Base-by-base conservation (phyloP, 2,329 filamentous ascomycete species). In the Calonectria hongkongensis region DNA sequence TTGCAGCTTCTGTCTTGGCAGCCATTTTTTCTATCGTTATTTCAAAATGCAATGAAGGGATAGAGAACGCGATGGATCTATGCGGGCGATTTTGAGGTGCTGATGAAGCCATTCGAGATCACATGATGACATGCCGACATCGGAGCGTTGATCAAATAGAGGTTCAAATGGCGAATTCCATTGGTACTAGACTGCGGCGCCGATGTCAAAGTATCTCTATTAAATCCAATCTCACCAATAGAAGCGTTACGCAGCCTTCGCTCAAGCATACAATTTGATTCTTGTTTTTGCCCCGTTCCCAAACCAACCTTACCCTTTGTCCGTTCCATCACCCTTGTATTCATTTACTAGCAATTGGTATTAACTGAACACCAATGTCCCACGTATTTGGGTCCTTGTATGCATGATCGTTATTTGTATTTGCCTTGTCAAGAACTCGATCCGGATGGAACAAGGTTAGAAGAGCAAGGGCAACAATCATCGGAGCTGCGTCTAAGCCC, bases 111-210 rank as follows among this genome's bases (percentile, higher is more conserved):
- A 63, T 63, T 30, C n/a, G 10, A 12, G 21, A 63, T 28, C 58
- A 63, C 58, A 41, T 63, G 58, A 63, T 63, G 39, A 21, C 2
- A 21, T 33, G 21, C 16, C 58, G 58, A 63, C 41, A 63, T 63
- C 58, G 58, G 58, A 63, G 58, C 58, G 36, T 25, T 2, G n/a
- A 58, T 58, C n/a, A n/a, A 18, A 18, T 9, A 13, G 43, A 4
- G n/a, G 16, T 21, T 15, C 18, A n/a, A 18, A n/a, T 16, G 15
- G 15, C 41, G 6, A 45, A 41, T 16, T 13, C 2, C 39, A 41
- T 16, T 41, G 3, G 10, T 15, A 8, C 41, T 18, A 43, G 41
- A n/a, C 41, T 43, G 8, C 7, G 33, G 10, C 10, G 33, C 7
- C 3, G 33, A 36, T 13, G 12, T 10, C 33, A 13, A 36, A 36